These are phyloP conservation scores for Nemania sp. DNA, from an alignment of 2,329 filamentous ascomycete species.

Conservation along the genomic window DNA sequence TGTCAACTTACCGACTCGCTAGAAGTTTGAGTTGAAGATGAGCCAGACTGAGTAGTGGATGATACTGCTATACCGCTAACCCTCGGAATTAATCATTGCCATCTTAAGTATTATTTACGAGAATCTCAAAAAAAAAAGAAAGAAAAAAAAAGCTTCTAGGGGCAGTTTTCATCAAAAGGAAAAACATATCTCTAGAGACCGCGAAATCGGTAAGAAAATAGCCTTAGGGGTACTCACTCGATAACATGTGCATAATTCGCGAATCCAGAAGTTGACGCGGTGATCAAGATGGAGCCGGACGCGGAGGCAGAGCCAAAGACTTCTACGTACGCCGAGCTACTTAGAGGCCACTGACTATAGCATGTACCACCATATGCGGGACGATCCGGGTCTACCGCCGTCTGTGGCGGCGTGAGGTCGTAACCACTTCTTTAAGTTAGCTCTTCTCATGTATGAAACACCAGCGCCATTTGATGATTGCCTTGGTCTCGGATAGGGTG, in stretches of 20 bases:
- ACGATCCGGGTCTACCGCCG: constrained; percentile 36
- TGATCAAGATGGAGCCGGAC: constrained; percentile 23
- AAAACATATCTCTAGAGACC: too few species aligned
- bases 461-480: not conserved
- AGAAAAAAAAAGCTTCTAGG: too few species aligned
- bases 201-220: too few species aligned
- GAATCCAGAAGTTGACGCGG: constrained; percentile 29
- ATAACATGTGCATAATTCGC: constrained; percentile 42
- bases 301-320: constrained; percentile 30
- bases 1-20: constrained; percentile 23
- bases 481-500: not conserved
- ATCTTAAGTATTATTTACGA: too few species aligned
- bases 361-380: constrained; percentile 45
- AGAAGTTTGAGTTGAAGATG: constrained; percentile 1
- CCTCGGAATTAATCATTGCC: too few species aligned
- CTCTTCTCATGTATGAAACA: not conserved
- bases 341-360: constrained; percentile 37
- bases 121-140: too few species aligned
- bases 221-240: too few species aligned
- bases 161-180: too few species aligned
- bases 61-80: constrained; percentile 35
- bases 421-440: constrained; percentile 35
- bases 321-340: constrained; percentile 32
- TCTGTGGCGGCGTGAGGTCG: constrained; percentile 19
- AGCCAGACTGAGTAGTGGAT: constrained; percentile 3